Evolutionary conservation across 441 rosid species (phyloP).

Genomic region (Jatropha podagrica): DNA sequence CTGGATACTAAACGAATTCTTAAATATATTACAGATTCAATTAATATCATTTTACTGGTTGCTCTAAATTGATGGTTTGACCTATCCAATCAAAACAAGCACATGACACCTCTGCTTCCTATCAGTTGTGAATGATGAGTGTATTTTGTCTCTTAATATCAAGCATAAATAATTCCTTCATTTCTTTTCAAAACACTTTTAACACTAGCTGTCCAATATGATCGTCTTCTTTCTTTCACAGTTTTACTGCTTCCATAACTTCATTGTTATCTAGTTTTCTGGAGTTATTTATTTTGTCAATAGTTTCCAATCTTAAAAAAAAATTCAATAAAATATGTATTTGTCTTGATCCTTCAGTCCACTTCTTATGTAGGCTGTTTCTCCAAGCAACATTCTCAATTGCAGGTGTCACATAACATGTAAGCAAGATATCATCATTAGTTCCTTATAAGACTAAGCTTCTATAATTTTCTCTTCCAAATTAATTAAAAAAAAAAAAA

Average conservation of each 20-base stretch:
- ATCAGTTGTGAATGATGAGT: background rate
- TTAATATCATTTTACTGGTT: background rate
- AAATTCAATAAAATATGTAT: too few species aligned
- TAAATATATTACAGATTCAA: background rate
- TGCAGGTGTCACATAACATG: too few species aligned
- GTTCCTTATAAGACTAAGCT: conserved; percentile 4
- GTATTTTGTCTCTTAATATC: background rate
- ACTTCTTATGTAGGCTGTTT: background rate
- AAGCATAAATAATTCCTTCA: background rate
- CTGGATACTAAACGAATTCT: too few species aligned
- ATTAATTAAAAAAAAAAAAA: background rate
- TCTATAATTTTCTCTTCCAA: too few species aligned
- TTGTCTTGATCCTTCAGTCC: too few species aligned
- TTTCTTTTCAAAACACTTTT: background rate
- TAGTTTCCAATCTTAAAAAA: background rate
- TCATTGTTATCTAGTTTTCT: background rate
- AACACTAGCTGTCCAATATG: background rate
- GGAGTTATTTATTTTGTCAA: background rate
- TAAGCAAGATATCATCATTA: background rate
- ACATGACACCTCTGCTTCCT: background rate
- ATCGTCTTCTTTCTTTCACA: background rate
- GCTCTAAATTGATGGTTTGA: background rate
- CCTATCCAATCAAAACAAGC: background rate
- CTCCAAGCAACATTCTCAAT: background rate
- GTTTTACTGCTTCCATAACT: background rate